Evolutionary conservation across 2,329 filamentous ascomycete species (phyloP).

Genomic region (Pseudogymnoascus sp.): DNA sequence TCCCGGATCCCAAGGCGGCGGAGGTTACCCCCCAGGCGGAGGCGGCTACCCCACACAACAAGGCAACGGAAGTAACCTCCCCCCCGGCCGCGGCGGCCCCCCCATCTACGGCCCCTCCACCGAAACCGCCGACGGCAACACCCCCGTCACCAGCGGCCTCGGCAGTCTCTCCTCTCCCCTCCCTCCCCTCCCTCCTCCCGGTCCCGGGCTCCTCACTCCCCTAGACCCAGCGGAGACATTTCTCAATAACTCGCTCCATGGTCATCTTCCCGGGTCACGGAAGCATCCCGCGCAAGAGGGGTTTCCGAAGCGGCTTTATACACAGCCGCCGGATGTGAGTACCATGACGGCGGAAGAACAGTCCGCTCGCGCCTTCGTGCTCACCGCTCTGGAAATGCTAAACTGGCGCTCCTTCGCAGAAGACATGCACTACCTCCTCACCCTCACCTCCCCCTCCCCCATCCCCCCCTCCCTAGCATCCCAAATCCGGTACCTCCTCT

Average conservation of each 20-base stretch:
- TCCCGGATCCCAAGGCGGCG: background rate
- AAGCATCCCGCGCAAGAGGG: background rate
- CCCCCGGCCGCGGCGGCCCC: background rate
- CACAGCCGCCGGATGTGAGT: background rate
- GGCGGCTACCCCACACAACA: background rate
- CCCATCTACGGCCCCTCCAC: background rate
- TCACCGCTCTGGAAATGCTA: background rate
- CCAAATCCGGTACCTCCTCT: background rate
- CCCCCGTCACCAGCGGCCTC: background rate
- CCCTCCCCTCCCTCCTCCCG: background rate
- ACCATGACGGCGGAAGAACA: background rate
- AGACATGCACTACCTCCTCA: background rate
- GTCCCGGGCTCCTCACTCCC: background rate
- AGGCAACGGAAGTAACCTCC: background rate
- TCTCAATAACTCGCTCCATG: background rate
- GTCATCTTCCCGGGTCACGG: background rate
- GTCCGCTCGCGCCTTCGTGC: background rate
- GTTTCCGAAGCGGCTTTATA: background rate
- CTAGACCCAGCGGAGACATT: background rate
- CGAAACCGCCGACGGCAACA: background rate
- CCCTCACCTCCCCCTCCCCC: background rate
- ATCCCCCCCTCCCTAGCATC: background rate
- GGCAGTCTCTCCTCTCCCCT: background rate
- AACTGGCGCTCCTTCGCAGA: background rate
- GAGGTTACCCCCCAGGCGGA: background rate